A percentile compares a stretch with the other conserved stretches of the same genome.
Conservation (phyloP, 1,284 basidiomycete genomes). For the Cryptococcus floricola region DNA sequence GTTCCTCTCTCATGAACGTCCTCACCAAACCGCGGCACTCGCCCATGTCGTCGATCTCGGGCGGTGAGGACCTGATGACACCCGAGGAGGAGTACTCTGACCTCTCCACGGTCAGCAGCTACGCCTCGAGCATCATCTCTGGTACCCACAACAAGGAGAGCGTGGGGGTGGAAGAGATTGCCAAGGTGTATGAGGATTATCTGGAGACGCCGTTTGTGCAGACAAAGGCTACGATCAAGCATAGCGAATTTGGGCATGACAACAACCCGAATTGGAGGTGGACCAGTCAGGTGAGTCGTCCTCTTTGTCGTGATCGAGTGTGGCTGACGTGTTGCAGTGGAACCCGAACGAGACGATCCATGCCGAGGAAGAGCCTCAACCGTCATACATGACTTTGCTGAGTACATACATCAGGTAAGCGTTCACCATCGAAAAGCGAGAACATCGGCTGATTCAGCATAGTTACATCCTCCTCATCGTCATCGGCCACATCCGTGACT, state of each 20-base stretch:
- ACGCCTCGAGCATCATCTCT: constrained; percentile 27
- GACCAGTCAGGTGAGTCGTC: constrained; percentile 39
- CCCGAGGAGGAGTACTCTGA: constrained; percentile 34
- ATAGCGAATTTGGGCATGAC: constrained; percentile 47
- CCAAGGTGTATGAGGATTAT: constrained; percentile 40
- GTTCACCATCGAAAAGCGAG: background rate
- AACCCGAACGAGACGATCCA: constrained; percentile 53
- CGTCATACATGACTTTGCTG: constrained; percentile 83
- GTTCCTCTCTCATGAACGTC: constrained; percentile 37
- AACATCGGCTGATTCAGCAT: background rate
- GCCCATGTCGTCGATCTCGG: constrained; percentile 5
- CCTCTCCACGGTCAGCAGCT: constrained; percentile 37
- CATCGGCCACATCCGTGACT: constrained; percentile 91
- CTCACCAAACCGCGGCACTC: constrained; percentile 29
- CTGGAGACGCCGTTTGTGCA: constrained; percentile 38
- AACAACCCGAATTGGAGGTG: constrained; percentile 48
- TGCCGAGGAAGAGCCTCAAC: constrained; percentile 61
- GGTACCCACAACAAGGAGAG: constrained; percentile 8
- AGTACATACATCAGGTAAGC: constrained; percentile 71
- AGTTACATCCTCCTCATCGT: constrained; percentile 83
- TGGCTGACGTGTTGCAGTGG: constrained; percentile 25
- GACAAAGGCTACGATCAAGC: constrained; percentile 40
- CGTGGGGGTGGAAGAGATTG: constrained; percentile 25
- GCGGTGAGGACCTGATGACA: constrained; percentile 18
- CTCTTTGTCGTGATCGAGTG: background rate